A percentile compares a stretch with the other conserved stretches of the same genome.
Conservation (phyloP, 2,329 filamentous ascomycete genomes). For the Aspergillus phoenicis region DNA sequence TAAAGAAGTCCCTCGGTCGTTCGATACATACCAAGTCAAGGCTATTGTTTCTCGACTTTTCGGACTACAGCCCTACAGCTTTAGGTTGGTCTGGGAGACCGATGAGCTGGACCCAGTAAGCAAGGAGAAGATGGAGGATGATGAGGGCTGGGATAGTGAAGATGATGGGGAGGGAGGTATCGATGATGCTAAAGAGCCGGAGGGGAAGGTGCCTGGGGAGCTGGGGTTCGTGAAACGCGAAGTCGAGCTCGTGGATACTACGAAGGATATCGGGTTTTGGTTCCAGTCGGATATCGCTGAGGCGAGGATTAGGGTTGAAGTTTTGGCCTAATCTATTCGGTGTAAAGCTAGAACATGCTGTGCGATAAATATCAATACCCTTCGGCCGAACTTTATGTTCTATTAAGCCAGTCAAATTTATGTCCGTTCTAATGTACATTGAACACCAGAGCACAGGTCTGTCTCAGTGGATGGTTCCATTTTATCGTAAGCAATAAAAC, state of each 20-base stretch:
- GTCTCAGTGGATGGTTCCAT: no score
- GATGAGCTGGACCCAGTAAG: slow-evolving; percentile 84
- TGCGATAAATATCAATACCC: background rate
- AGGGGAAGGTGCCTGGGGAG: slow-evolving; percentile 40
- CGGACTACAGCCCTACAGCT: slow-evolving; percentile 61
- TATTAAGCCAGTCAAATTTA: no score
- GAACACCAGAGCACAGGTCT: no score
- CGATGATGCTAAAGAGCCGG: slow-evolving; percentile 28
- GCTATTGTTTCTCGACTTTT: slow-evolving; percentile 76
- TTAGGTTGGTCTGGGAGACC: slow-evolving; percentile 81
- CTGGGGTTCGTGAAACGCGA: slow-evolving; percentile 72
- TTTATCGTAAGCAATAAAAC: no score
- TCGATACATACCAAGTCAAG: slow-evolving; percentile 80
- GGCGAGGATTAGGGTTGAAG: slow-evolving; percentile 71
- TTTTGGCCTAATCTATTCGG: background rate
- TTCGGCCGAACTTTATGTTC: background rate
- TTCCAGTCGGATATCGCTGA: slow-evolving; percentile 67
- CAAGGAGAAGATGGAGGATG: slow-evolving; percentile 62
- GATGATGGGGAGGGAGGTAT: slow-evolving; percentile 34
- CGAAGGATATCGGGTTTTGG: slow-evolving; percentile 78
- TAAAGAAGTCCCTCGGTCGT: slow-evolving; percentile 70
- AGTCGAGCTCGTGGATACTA: slow-evolving; percentile 76
- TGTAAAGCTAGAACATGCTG: background rate
- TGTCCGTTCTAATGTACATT: no score
- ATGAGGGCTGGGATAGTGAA: slow-evolving; percentile 47